phyloP scores from a whole-genome alignment of 2,329 filamentous ascomycete species.

The Cucurbitaria berberidis region DNA sequence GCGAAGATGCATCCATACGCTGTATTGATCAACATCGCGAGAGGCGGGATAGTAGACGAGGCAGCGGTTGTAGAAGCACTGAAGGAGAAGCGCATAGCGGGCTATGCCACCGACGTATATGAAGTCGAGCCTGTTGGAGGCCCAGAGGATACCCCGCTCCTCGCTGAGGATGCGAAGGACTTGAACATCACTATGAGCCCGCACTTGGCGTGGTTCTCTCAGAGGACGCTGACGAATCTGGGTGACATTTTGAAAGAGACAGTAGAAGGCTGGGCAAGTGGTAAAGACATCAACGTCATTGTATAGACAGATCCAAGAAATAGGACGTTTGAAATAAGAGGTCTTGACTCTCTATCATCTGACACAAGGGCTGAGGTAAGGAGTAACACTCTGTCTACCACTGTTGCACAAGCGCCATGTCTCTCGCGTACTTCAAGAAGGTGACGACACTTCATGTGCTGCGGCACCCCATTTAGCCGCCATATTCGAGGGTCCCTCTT shows the following conservation, averaged over 20 bases:
- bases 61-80: slow-evolving; percentile 55
- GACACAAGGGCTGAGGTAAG: neutral
- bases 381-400: neutral
- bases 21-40: slow-evolving; percentile 57
- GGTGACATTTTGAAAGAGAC: slow-evolving; percentile 54
- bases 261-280: slow-evolving; percentile 54
- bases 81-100: slow-evolving; percentile 53
- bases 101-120: slow-evolving; percentile 61
- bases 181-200: slow-evolving; percentile 60
- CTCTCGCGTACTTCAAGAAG: neutral
- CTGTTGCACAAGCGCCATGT: neutral
- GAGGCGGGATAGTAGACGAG: slow-evolving; percentile 61
- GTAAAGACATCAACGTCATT: slow-evolving; percentile 49
- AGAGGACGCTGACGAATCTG: slow-evolving; percentile 56
- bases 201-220: slow-evolving; percentile 62
- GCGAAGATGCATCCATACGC: slow-evolving; percentile 53
- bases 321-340: neutral
- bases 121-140: slow-evolving; percentile 54
- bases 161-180: slow-evolving; percentile 52
- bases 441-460: neutral
- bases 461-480: neutral
- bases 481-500: neutral
- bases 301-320: slow-evolving; percentile 10
- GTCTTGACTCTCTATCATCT: no score
- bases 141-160: slow-evolving; percentile 50